Conservation (phyloP, 768 basidiomycete species). For the Lentinula raphanica region DNA sequence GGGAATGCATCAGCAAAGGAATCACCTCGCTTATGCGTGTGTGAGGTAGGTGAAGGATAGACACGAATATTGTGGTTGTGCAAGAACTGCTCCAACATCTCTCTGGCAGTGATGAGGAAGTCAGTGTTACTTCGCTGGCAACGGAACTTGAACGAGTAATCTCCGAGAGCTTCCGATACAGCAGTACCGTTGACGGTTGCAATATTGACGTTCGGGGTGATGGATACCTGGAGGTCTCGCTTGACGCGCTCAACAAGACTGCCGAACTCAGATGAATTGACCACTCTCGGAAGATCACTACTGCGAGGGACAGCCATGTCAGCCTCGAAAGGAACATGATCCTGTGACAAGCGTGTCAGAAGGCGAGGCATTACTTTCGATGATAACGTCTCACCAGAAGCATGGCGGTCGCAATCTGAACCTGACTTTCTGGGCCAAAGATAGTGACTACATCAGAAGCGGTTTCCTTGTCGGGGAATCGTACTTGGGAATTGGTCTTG, state of each 20-base stretch:
- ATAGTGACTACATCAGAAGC: constrained; percentile 96
- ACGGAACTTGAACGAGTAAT: constrained; percentile 91
- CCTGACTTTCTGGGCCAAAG: constrained; percentile 94
- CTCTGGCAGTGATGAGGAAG: constrained; percentile 82
- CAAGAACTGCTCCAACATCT: constrained; percentile 90
- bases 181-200: constrained; percentile 41
- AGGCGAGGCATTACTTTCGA: background rate
- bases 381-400: constrained; percentile 60
- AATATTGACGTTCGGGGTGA: constrained; percentile 74
- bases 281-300: constrained; percentile 70
- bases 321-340: constrained; percentile 94
- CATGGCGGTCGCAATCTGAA: constrained; percentile 96
- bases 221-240: constrained; percentile 88
- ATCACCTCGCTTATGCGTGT: constrained; percentile 81
- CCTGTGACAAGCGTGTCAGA: constrained; percentile 38
- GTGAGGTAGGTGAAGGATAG: constrained; percentile 74
- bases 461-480: constrained; percentile 89
- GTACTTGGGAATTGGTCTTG: constrained; percentile 90
- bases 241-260: constrained; percentile 88
- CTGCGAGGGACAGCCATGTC: constrained; percentile 88
- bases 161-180: constrained; percentile 53
- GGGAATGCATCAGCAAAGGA: constrained; percentile 95
- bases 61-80: constrained; percentile 77
- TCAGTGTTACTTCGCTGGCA: constrained; percentile 95
- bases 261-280: constrained; percentile 74